Evolutionary conservation across 208 protist species (phyloP), one percentile per base, ranked within the genome.

Genomic region (Leishmania tropica): DNA sequence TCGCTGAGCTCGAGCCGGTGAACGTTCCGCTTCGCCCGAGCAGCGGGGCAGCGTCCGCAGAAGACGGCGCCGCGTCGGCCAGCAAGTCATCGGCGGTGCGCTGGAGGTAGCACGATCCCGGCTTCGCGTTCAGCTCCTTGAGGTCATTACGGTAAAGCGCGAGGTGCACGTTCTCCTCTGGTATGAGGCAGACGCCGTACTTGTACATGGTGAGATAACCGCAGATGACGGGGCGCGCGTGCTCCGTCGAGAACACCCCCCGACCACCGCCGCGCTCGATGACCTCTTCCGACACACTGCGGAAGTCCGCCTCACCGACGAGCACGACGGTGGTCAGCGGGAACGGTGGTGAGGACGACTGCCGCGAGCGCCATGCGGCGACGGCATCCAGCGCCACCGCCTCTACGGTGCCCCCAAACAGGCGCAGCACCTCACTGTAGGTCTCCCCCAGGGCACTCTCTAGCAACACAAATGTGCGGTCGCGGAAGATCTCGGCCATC

Each of bases 81-180:
- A 76, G 45, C 21, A 85, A 72, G 24, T 82, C 83, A 31, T 88
- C 79, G 42, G 79, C 76, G 70, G 35, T 68, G 31, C 83, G 81
- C 74, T 89, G 83, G 45, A 95, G 88, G 64, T 85, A 90, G 80
- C 79, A 77, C 37, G 87, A 85, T 24, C 40, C 84, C 28, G 84
- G 24, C 62, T 87, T 93, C 4, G 76, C 75, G 78, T 87, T 87
- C 28, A 95, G 85, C 79, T 95, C 92, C 54, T 48, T 75, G 15
- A 51, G 48, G 73, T 94, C 88, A 60, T 90, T 89, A 70, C 89
- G 85, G 85, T 94, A 95, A 42, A 93, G 81, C 8, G 90, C 83
- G 48, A 93, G 83, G 54, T 90, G 83, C 21, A 94, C 77, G 79
- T 94, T 95, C 62, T 88, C 79, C 76, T 94, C 90, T 0, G 90